phyloP scores from a whole-genome alignment of 1,284 basidiomycete genomes.

The Marasmius oreades region DNA sequence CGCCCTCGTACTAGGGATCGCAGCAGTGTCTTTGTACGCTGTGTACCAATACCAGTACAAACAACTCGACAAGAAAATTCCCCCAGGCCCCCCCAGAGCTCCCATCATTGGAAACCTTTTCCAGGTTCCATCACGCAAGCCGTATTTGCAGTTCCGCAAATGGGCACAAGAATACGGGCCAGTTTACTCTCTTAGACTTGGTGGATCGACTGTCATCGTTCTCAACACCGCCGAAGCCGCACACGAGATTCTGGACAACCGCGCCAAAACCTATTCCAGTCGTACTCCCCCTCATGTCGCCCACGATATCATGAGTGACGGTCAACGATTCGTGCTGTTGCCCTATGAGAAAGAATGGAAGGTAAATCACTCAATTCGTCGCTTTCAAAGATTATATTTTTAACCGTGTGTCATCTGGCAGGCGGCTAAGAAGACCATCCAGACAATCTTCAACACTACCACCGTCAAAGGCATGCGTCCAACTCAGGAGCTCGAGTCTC shows the following conservation, averaged over 20 bases:
- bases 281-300: constrained; percentile 1
- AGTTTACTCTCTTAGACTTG: constrained; percentile 8
- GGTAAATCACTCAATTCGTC: too few relatives aligned
- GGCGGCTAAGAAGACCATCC: constrained; percentile 1
- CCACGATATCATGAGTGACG: constrained; percentile 3
- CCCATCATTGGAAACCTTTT: constrained; percentile 13
- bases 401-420: too few relatives aligned
- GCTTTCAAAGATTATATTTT: too few relatives aligned
- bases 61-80: constrained; percentile 4
- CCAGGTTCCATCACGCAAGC: background rate
- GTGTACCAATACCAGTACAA: background rate
- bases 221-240: constrained; percentile 10
- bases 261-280: constrained; percentile 11
- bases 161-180: constrained; percentile 6
- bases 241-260: constrained; percentile 12
- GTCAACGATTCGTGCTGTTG: background rate
- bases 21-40: background rate
- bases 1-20: background rate
- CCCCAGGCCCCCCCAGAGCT: constrained; percentile 11
- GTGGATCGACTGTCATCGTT: constrained; percentile 8
- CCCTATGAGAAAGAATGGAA: constrained; percentile 5
- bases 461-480: background rate
- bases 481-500: constrained; percentile 2
- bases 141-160: constrained; percentile 4
- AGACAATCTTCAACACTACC: background rate